Base-by-base conservation (phyloP, 1,284 basidiomycete species). In the Trametes versicolor region DNA sequence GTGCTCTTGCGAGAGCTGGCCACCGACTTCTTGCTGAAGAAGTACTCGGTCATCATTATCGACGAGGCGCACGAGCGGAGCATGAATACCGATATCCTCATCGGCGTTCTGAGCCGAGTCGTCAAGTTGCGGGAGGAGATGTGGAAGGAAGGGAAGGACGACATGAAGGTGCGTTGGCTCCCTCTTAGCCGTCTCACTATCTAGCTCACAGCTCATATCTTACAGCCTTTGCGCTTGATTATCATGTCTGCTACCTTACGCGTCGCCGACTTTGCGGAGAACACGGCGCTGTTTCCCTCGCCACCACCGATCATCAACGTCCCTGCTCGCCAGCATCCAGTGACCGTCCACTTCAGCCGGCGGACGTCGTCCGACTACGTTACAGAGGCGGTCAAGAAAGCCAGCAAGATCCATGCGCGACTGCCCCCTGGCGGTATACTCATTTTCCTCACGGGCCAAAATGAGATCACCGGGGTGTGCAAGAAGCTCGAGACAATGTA, bases 181-280 rank as follows among this genome's bases (percentile, higher is more conserved):
- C n/a, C n/a, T n/a, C n/a, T n/a, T n/a, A n/a, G n/a, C n/a, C n/a
- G n/a, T n/a, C n/a, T n/a, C n/a, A n/a, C n/a, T n/a, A n/a, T 59
- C 4, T 10, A 23, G 15, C 15, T 17, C 39, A 21, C 29, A 36
- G 37, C 36, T 39, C 19, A 45, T 32, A 45, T n/a, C 66, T 52
- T 1, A 37, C 71, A 94, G 85, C 97, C 97, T 12, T 80, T 99
- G 8, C 89, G 98, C 13, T 83, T 99, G 48, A 89, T 99, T 66
- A 98, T 99, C 80, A 99, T 99, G 98, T 99, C 97, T 47, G 98
- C 98, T 1, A 99, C 98, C 0, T 86, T 99, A 7, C 93, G 97
- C 29, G 92, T 99, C 27, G 88, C 90, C 58, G 98, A 99, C 78
- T 99, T 99, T 74, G 91, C 93, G 0, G 88, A 93, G 67, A 99